These are phyloP conservation scores for Plasmodium adleri DNA, from an alignment of 169 alveolate genomes.

Conservation along the genomic window DNA sequence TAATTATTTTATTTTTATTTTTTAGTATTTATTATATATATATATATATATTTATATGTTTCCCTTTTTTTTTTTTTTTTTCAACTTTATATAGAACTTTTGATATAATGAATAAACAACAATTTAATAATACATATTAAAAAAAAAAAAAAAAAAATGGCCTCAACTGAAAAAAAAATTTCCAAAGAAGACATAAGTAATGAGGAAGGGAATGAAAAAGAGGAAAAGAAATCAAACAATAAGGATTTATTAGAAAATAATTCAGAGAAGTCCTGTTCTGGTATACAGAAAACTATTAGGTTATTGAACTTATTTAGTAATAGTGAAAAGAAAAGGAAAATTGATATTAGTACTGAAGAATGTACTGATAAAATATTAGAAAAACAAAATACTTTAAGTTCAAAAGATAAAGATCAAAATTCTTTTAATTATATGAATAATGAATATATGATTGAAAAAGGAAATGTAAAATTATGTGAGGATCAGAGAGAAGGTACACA, in stretches of 20 bases:
- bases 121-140: background rate
- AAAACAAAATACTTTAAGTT: background rate
- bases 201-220: background rate
- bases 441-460: background rate
- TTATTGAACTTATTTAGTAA: background rate
- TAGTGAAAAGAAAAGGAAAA: conserved; percentile 38
- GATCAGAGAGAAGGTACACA: no score
- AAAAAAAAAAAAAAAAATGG: background rate
- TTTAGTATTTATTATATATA: no score
- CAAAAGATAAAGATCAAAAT: background rate
- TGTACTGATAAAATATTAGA: background rate
- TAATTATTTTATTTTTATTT: no score
- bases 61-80: no score
- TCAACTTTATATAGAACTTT: no score
- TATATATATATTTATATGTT: no score
- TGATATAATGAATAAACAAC: no score
- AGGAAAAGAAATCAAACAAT: no score
- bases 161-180: background rate
- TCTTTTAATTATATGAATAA: background rate
- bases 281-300: no score
- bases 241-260: no score
- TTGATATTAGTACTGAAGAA: conserved; percentile 9
- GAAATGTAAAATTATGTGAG: background rate
- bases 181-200: conserved; percentile 1
- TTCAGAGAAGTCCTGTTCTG: no score